These are phyloP conservation scores for Schizothecium vesticola DNA, from an alignment of 495 filamentous ascomycete genomes.

Conservation along the genomic window DNA sequence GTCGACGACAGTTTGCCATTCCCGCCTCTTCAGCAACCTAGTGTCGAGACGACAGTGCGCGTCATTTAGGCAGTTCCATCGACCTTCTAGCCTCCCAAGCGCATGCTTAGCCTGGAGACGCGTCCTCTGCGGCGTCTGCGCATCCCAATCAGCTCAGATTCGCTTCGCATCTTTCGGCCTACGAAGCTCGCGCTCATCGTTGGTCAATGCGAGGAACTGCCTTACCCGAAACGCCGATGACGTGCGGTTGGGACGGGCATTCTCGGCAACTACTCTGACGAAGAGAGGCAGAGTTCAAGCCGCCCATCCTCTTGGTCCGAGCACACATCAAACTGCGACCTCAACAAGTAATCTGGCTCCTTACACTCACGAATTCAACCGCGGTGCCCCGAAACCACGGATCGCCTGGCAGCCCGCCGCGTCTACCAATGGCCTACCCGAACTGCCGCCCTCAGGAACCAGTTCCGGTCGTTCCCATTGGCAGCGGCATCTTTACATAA, in stretches of 20 bases:
- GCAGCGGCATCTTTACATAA: background rate
- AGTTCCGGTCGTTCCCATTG: conserved; percentile 8
- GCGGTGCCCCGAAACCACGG: conserved; percentile 1
- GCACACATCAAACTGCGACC: background rate
- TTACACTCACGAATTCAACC: background rate
- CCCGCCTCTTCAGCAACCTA: background rate
- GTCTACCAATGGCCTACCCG: background rate
- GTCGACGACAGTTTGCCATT: background rate
- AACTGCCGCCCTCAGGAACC: background rate
- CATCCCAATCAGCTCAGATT: background rate
- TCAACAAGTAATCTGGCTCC: background rate
- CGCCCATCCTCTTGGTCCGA: background rate
- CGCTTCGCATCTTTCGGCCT: background rate
- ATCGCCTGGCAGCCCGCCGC: background rate
- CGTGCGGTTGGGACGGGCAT: background rate
- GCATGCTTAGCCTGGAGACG: conserved; percentile 4
- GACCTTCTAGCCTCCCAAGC: conserved; percentile 9
- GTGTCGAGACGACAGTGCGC: conserved; percentile 1
- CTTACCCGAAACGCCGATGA: background rate
- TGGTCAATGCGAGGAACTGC: background rate
- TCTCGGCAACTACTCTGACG: background rate
- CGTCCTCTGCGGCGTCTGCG: background rate
- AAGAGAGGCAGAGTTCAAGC: background rate
- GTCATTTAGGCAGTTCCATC: conserved; percentile 15
- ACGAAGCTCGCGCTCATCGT: background rate